Conservation (phyloP, 306 rosid genomes). For the Rubus idaeus region DNA sequence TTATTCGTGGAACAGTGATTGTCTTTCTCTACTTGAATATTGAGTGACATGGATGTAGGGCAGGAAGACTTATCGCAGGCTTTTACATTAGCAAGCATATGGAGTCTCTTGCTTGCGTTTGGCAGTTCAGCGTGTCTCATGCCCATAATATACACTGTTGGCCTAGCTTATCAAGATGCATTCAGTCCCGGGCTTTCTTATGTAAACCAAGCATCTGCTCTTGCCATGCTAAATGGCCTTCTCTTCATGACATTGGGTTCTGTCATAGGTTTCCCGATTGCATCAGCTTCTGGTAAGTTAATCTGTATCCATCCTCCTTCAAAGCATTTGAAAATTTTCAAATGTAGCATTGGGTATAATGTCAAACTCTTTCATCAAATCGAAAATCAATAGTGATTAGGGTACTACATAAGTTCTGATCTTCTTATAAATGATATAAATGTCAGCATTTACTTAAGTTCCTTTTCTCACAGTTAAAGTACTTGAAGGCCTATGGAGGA, state of each 20-base stretch:
- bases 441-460: conserved; percentile 8
- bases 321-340: background rate
- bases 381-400: background rate
- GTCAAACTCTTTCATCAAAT: background rate
- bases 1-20: background rate
- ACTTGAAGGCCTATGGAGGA: conserved; percentile 81
- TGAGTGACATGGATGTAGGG: conserved; percentile 95
- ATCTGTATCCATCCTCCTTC: background rate
- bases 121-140: conserved; percentile 66
- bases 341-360: background rate
- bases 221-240: conserved; percentile 47
- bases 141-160: conserved; percentile 54
- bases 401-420: background rate
- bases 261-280: conserved; percentile 67
- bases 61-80: conserved; percentile 96
- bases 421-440: background rate
- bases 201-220: conserved; percentile 45
- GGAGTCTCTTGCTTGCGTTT: conserved; percentile 71
- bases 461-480: conserved; percentile 57
- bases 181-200: conserved; percentile 43
- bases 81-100: conserved; percentile 74
- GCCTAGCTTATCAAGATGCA: conserved; percentile 57
- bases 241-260: conserved; percentile 59
- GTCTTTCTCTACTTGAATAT: conserved; percentile 43
- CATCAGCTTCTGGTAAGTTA: conserved; percentile 72